Evolutionary conservation across 495 filamentous ascomycete genomes (phyloP).

Genomic region (Xylaria intraflava): DNA sequence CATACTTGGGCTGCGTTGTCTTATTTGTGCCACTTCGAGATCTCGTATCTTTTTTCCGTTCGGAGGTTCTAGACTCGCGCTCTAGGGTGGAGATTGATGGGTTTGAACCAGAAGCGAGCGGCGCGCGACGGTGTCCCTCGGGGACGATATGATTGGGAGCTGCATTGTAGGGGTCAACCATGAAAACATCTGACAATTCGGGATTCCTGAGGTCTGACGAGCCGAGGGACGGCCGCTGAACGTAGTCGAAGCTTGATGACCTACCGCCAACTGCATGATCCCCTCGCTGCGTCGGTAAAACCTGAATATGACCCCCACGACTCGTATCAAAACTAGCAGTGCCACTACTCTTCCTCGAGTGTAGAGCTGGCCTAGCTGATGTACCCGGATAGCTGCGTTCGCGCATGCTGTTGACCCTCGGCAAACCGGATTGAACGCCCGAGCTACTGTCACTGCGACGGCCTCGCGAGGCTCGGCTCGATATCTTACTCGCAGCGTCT

Average conservation of each 20-base stretch:
- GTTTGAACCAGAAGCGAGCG: constrained; percentile 28
- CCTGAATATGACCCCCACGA: constrained; percentile 55
- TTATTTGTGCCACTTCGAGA: constrained; percentile 47
- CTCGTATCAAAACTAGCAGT: constrained; percentile 53
- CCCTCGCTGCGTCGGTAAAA: constrained; percentile 50
- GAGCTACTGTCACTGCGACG: constrained; percentile 80
- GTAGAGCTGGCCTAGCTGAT: constrained; percentile 23
- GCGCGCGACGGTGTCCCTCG: constrained; percentile 50
- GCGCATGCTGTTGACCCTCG: constrained; percentile 57
- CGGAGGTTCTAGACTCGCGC: constrained; percentile 29
- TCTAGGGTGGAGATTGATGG: constrained; percentile 33
- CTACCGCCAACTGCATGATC: constrained; percentile 52
- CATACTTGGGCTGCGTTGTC: constrained; percentile 22
- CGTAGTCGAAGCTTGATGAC: constrained; percentile 75
- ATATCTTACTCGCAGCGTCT: constrained; percentile 52
- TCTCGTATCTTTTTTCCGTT: constrained; percentile 59
- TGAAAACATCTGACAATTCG: constrained; percentile 40
- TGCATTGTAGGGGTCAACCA: constrained; percentile 61
- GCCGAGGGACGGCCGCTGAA: constrained; percentile 33
- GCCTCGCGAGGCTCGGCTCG: constrained; percentile 51
- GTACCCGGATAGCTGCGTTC: constrained; percentile 37
- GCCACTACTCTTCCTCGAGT: constrained; percentile 59
- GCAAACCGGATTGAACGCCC: constrained; percentile 55
- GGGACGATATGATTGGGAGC: constrained; percentile 86
- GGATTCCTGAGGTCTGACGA: constrained; percentile 35